Percentiles rank a stretch among this genome's conserved stretches.
Conservation (phyloP, 495 filamentous ascomycete species). For the Aspergillus indologenus region DNA sequence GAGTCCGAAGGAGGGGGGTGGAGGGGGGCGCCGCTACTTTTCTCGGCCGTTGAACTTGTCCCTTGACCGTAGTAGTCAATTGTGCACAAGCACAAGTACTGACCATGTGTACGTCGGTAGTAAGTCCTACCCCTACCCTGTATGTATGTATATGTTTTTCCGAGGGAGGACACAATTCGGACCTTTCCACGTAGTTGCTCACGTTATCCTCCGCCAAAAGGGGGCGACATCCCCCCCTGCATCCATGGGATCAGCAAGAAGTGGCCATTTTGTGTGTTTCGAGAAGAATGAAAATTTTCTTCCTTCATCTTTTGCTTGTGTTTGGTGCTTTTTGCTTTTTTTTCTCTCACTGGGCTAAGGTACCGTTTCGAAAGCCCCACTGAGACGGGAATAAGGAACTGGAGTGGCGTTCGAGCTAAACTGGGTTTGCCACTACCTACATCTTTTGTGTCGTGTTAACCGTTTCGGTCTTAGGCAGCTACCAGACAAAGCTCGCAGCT, state of each 20-base stretch:
- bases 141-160: background rate
- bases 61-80: background rate
- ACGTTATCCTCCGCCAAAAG: too few species aligned
- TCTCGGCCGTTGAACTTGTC: background rate
- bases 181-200: too few species aligned
- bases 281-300: constrained; percentile 3
- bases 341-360: background rate
- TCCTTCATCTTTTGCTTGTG: background rate
- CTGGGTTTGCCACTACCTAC: constrained; percentile 16
- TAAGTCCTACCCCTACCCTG: background rate
- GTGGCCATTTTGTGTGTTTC: constrained; percentile 10
- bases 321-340: too few species aligned
- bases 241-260: constrained; percentile 8
- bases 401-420: constrained; percentile 27
- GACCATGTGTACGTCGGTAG: too few species aligned
- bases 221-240: background rate
- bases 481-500: constrained; percentile 21
- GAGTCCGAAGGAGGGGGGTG: too few species aligned
- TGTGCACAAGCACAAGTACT: too few species aligned
- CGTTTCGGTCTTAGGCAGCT: constrained; percentile 5
- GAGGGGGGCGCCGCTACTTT: constrained; percentile 15
- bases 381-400: constrained; percentile 25
- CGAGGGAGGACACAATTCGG: background rate
- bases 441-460: background rate
- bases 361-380: constrained; percentile 18